Conservation (phyloP, 495 filamentous ascomycete genomes). For the Aspergillus nidulans region DNA sequence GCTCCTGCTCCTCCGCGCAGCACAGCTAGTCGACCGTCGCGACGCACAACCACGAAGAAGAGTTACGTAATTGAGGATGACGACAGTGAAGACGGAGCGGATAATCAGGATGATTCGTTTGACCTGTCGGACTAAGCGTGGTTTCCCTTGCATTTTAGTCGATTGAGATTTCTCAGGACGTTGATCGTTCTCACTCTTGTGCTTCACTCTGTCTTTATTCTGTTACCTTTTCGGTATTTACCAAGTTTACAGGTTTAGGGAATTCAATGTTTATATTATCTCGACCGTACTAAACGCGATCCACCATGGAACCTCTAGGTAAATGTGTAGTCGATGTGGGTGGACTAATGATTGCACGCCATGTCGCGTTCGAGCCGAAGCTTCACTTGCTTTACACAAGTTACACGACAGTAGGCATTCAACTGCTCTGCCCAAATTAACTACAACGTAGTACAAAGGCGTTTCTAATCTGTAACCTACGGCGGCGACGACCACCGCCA, state of each 20-base stretch:
- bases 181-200: constrained; percentile 15
- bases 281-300: too few relatives aligned
- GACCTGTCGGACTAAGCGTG: constrained; percentile 33
- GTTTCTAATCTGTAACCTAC: too few relatives aligned
- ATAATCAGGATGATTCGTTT: constrained; percentile 33
- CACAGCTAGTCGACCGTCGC: constrained; percentile 43
- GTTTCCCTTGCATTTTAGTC: too few relatives aligned
- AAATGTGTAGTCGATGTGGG: too few relatives aligned
- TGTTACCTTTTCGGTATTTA: constrained; percentile 8
- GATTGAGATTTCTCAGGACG: background rate
- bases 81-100: constrained; percentile 39
- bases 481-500: too few relatives aligned
- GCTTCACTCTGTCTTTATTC: background rate
- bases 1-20: constrained; percentile 32
- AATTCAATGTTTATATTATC: background rate
- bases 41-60: constrained; percentile 51
- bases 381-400: too few relatives aligned
- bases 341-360: too few relatives aligned
- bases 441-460: too few relatives aligned
- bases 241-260: background rate
- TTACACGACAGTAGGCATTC: too few relatives aligned
- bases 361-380: too few relatives aligned
- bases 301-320: too few relatives aligned
- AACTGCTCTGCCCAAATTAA: too few relatives aligned
- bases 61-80: constrained; percentile 54